phyloP scores from a whole-genome alignment of 2,329 filamentous ascomycete species.

The Botrytis aclada region DNA sequence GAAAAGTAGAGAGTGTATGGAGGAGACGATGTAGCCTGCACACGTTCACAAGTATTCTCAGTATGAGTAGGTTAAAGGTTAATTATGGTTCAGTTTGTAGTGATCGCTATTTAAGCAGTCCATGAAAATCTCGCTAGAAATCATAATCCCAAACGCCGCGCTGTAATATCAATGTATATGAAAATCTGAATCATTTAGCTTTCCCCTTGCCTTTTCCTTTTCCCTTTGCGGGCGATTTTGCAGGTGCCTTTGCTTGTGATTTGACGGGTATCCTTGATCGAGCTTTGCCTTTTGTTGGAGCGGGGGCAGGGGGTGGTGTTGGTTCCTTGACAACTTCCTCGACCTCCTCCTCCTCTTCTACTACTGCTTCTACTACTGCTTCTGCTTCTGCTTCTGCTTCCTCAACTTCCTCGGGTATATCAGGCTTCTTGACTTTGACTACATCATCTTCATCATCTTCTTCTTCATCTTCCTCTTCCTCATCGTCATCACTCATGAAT shows the following conservation, averaged over 20 bases:
- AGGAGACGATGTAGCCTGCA: background rate
- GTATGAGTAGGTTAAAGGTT: background rate
- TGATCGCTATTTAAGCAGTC: background rate
- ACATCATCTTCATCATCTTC: conserved; percentile 23
- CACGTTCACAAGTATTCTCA: background rate
- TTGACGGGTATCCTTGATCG: conserved; percentile 32
- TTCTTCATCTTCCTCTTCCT: conserved; percentile 39
- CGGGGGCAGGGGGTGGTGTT: conserved; percentile 23
- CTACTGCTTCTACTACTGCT: background rate
- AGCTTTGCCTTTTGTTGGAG: conserved; percentile 36
- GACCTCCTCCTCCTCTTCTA: conserved; percentile 27
- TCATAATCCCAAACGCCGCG: conserved; percentile 15
- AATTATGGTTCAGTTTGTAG: background rate
- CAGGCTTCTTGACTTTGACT: conserved; percentile 25
- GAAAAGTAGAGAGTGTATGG: background rate
- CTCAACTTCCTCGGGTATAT: conserved; percentile 44
- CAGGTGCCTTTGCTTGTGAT: conserved; percentile 28
- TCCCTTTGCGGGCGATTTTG: conserved; percentile 37
- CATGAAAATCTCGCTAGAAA: background rate
- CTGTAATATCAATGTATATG: background rate
- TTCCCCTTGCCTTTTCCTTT: conserved; percentile 25
- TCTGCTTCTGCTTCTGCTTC: conserved; percentile 22
- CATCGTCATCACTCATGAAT: conserved; percentile 67
- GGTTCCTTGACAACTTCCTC: conserved; percentile 31
- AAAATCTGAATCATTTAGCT: conserved; percentile 16